A percentile compares a stretch with the other conserved stretches of the same genome.
Evolutionary conservation across 306 rosid species (phyloP).

Genomic region (Quercus agrifolia): DNA sequence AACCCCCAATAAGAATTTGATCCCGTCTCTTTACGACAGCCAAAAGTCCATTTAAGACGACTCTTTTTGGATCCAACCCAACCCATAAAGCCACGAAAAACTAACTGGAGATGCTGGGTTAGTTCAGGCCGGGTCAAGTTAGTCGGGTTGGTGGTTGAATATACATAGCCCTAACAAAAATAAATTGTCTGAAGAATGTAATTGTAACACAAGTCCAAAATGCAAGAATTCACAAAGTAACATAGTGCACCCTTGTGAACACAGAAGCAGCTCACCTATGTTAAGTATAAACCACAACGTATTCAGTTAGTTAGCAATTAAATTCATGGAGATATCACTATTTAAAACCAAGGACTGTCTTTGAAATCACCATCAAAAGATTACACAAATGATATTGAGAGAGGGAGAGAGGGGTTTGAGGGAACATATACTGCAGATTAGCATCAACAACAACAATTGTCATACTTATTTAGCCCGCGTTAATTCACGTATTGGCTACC

Average conservation of each 20-base stretch:
- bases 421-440: neutral
- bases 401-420: neutral
- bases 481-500: neutral
- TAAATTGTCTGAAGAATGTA: neutral
- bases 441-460: neutral
- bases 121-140: too few species aligned
- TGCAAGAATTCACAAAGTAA: neutral
- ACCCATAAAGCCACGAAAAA: too few species aligned
- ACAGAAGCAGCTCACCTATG: neutral
- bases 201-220: neutral
- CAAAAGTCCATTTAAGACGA: too few species aligned
- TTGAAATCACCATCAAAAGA: neutral
- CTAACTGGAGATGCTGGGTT: too few species aligned
- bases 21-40: too few species aligned
- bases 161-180: too few species aligned
- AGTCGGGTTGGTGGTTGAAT: too few species aligned
- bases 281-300: neutral
- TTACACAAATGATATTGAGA: neutral
- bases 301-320: neutral
- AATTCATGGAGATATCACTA: neutral
- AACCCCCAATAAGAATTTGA: too few species aligned
- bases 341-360: neutral
- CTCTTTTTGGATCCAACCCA: too few species aligned
- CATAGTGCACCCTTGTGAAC: neutral
- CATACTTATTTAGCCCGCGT: neutral